These are phyloP conservation scores for Seiridium cupressi DNA, from an alignment of 2,329 filamentous ascomycete species.

Conservation along the genomic window DNA sequence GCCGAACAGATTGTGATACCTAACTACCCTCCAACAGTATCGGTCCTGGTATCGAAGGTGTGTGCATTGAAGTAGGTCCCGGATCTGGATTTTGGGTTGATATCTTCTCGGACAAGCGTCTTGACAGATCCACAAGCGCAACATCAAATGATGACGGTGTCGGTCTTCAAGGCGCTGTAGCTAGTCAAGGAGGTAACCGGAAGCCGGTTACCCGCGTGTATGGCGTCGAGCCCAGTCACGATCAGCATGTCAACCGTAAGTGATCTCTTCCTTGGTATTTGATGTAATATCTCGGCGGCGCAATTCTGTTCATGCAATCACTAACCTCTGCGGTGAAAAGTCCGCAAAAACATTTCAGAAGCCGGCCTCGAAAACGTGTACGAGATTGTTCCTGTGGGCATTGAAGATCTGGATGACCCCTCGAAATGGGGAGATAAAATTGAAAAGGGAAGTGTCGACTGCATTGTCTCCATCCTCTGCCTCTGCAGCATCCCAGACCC, in stretches of 20 bases:
- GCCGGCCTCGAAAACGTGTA: slow-evolving; percentile 57
- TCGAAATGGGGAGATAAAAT: slow-evolving; percentile 44
- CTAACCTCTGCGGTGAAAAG: background rate
- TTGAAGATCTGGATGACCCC: slow-evolving; percentile 51
- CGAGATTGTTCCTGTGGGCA: slow-evolving; percentile 60
- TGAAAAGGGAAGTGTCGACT: slow-evolving; percentile 51
- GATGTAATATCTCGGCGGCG: background rate
- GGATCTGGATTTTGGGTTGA: slow-evolving; percentile 61
- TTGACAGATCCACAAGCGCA: background rate
- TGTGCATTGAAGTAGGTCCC: slow-evolving; percentile 62
- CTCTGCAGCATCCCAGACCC: slow-evolving; percentile 64
- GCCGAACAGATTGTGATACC: no score
- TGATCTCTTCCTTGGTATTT: background rate
- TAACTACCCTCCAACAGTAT: slow-evolving; percentile 8
- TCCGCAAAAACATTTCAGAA: slow-evolving; percentile 45
- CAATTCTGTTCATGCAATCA: background rate
- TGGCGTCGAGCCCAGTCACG: slow-evolving; percentile 63
- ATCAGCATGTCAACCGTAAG: slow-evolving; percentile 41
- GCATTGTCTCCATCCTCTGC: slow-evolving; percentile 60
- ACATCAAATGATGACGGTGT: no score
- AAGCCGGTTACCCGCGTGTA: slow-evolving; percentile 46
- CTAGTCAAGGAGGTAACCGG: background rate
- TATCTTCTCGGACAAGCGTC: slow-evolving; percentile 35
- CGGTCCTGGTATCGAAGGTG: slow-evolving; percentile 42
- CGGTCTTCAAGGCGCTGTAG: background rate